A percentile compares a stretch with the other conserved stretches of the same genome.
phyloP scores from a whole-genome alignment of 2,329 filamentous ascomycete species.

The Sporothrix variecibatus region DNA sequence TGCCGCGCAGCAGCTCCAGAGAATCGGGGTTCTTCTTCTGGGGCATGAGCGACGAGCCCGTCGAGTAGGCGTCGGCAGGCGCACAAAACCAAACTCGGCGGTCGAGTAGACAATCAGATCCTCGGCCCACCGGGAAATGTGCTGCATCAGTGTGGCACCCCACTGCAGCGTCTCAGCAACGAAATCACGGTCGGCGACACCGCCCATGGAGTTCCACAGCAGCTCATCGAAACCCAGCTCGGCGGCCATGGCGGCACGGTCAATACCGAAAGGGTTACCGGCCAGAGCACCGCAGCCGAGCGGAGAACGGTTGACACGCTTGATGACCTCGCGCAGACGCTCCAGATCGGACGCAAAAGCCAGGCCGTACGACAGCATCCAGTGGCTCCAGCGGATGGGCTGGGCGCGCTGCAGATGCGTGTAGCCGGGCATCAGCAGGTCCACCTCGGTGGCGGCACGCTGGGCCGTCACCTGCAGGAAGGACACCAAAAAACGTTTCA shows the following conservation, averaged over 20 bases:
- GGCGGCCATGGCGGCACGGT: conserved; percentile 74
- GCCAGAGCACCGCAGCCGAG: conserved; percentile 77
- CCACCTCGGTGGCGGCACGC: conserved; percentile 73
- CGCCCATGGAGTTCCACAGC: conserved; percentile 75
- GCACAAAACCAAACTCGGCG: conserved; percentile 74
- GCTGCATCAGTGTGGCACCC: conserved; percentile 74
- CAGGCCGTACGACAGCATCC: conserved; percentile 73
- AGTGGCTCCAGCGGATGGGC: conserved; percentile 80
- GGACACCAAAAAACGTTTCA: conserved; percentile 65
- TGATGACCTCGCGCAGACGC: conserved; percentile 70
- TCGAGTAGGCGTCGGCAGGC: conserved; percentile 79
- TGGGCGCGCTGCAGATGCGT: conserved; percentile 82
- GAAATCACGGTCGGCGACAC: conserved; percentile 78
- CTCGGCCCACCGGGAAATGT: conserved; percentile 79
- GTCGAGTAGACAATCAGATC: conserved; percentile 83
- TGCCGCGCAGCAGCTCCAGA: conserved; percentile 71
- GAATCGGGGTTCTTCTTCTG: conserved; percentile 84
- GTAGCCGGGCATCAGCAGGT: conserved; percentile 82
- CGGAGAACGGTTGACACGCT: conserved; percentile 71
- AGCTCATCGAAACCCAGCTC: conserved; percentile 79
- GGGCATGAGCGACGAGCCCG: conserved; percentile 74
- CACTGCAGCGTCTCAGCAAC: conserved; percentile 80
- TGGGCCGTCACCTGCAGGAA: conserved; percentile 69
- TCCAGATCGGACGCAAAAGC: conserved; percentile 74
- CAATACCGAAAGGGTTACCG: conserved; percentile 80